These are phyloP conservation scores for Raphanus hybrid DNA, from an alignment of 441 rosid species.

Conservation along the genomic window DNA sequence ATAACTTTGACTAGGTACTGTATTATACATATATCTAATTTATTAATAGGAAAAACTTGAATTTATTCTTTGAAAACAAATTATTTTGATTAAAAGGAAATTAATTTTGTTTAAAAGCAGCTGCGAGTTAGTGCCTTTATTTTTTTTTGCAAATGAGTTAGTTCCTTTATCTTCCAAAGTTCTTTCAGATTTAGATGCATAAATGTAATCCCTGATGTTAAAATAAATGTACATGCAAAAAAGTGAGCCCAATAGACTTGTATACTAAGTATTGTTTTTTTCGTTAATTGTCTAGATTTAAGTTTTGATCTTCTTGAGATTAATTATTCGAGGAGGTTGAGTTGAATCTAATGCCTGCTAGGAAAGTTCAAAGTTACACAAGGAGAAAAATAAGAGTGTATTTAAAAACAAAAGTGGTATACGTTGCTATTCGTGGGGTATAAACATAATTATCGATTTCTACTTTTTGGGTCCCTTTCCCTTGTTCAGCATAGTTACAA, in stretches of 20 bases:
- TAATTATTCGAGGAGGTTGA: constrained; percentile 27
- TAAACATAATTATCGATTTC: constrained; percentile 40
- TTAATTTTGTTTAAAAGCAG: neutral
- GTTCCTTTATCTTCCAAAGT: constrained; percentile 3
- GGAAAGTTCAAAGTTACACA: constrained; percentile 33
- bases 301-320: constrained; percentile 8
- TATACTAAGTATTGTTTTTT: neutral
- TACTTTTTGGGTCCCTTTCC: constrained; percentile 27
- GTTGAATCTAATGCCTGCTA: constrained; percentile 43
- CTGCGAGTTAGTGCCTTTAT: constrained; percentile 8
- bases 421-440: constrained; percentile 45
- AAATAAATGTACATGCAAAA: neutral
- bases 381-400: constrained; percentile 32
- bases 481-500: constrained; percentile 23
- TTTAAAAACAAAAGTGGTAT: constrained; percentile 10
- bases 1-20: neutral
- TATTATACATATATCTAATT: neutral
- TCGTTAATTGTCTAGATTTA: neutral
- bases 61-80: neutral
- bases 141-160: neutral
- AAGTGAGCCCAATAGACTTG: neutral
- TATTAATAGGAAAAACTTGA: neutral
- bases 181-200: neutral
- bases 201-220: neutral
- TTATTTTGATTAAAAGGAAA: neutral